Base-by-base conservation (phyloP, 345 rosid species). In the Populus simonii region DNA sequence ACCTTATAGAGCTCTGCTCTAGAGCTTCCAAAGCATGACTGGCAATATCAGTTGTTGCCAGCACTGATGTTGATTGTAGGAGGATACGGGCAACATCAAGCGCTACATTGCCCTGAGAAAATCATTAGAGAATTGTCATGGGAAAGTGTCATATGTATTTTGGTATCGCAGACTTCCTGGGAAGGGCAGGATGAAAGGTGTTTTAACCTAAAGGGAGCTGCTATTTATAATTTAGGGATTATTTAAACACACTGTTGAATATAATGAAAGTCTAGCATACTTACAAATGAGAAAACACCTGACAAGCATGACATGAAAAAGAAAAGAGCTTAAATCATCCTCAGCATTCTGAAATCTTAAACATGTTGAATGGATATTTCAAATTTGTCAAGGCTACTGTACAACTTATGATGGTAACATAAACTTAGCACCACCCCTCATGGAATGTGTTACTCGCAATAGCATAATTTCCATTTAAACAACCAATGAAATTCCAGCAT, bases 41-140 rank as follows among this genome's bases (percentile, higher is more conserved):
- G 20, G 98, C 90, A 77, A 93, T 96, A 88, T 96, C 99, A 77
- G 99, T 93, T 10, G 83, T 83, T 15, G 93, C 94, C 85, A 96
- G 78, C 80, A 93, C 96, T 69, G 84, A 72, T 39, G 88, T 88
- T 16, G 99, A 93, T 68, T 89, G 85, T 75, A 96, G 79, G 65
- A 96, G 97, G 80, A 96, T 88, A 71, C 97, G 90, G 74, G 97
- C 96, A 82, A 89, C 92, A 83, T 93, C 97, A 66, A 93, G 92
- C 81, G 98, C 99, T 74, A 96, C 98, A 89, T 96, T 96, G 71
- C 99, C 99, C 99, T 96, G 87, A 62, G 62, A 85, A 33, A 62
- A 23, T 51, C 20, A 51, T 15, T 16, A 0, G 22, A 51, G 22
- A 51, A 51, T 51, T 51, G 57, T 51, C 22, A 51, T 16, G 20